Conservation (phyloP, 805 yeast species). For the Starmerella davenportii region DNA sequence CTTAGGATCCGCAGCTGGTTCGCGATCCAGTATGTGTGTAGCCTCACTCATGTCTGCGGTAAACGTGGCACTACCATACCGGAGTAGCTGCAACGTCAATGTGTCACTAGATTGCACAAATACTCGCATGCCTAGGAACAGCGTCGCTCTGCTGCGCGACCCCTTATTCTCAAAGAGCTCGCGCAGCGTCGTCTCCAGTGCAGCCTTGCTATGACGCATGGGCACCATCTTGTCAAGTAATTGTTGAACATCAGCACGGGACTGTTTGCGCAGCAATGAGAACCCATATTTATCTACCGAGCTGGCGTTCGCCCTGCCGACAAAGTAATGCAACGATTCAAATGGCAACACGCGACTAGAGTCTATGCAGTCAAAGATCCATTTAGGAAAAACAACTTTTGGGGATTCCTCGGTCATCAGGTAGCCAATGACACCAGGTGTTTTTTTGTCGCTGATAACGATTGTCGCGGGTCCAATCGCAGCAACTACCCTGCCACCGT, state of each 20-base stretch:
- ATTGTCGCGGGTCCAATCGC: slow-evolving; percentile 3
- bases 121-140: neutral
- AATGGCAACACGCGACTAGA: slow-evolving; percentile 29
- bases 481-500: slow-evolving; percentile 21
- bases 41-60: too few relatives aligned
- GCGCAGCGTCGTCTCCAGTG: neutral
- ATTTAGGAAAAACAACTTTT: slow-evolving; percentile 49
- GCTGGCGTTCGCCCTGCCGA: slow-evolving; percentile 22
- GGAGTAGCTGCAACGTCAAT: neutral
- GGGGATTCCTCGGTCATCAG: slow-evolving; percentile 17
- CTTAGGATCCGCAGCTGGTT: too few relatives aligned
- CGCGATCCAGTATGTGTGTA: too few relatives aligned
- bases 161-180: neutral
- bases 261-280: slow-evolving; percentile 23
- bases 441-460: slow-evolving; percentile 16
- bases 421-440: slow-evolving; percentile 9
- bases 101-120: neutral
- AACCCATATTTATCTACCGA: slow-evolving; percentile 44
- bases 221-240: slow-evolving; percentile 5
- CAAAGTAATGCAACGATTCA: slow-evolving; percentile 42
- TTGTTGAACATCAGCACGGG: neutral
- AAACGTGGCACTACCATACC: too few relatives aligned
- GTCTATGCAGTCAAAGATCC: slow-evolving; percentile 53
- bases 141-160: neutral
- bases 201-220: neutral